Conservation (phyloP, 1,284 basidiomycete genomes). For the Sphaerobolus stellatus region DNA sequence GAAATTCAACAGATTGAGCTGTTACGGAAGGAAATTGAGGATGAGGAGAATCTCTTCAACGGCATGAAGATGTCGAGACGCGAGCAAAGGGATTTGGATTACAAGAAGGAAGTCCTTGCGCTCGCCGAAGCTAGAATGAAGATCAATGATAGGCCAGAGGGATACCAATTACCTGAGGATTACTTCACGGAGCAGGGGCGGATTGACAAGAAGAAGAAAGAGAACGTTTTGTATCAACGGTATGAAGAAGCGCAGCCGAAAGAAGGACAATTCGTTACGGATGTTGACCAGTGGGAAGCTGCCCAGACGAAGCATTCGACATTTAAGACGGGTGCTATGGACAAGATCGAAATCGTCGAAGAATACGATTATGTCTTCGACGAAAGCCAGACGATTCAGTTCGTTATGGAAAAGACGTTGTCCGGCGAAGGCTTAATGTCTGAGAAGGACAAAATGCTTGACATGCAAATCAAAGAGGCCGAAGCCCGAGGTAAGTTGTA, state of each 20-base stretch:
- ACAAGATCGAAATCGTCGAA: slow-evolving; percentile 78
- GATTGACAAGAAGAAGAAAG: slow-evolving; percentile 95
- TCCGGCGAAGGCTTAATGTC: slow-evolving; percentile 71
- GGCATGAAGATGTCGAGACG: slow-evolving; percentile 88
- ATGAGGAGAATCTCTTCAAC: slow-evolving; percentile 85
- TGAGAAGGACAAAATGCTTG: slow-evolving; percentile 83
- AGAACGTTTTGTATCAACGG: slow-evolving; percentile 89
- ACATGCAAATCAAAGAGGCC: slow-evolving; percentile 88
- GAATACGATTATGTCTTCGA: slow-evolving; percentile 98
- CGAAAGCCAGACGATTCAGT: slow-evolving; percentile 94
- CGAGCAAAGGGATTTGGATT: slow-evolving; percentile 80
- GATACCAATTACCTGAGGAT: slow-evolving; percentile 93
- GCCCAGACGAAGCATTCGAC: slow-evolving; percentile 89
- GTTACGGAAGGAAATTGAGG: slow-evolving; percentile 87
- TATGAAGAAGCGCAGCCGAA: slow-evolving; percentile 88
- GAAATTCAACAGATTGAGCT: slow-evolving; percentile 96
- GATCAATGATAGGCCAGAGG: slow-evolving; percentile 93
- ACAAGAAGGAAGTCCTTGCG: slow-evolving; percentile 89
- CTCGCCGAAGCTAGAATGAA: slow-evolving; percentile 92
- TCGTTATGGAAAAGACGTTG: slow-evolving; percentile 83
- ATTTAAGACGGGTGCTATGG: slow-evolving; percentile 86
- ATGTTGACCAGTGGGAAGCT: slow-evolving; percentile 96
- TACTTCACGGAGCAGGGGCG: slow-evolving; percentile 99
- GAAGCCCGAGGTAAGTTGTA: slow-evolving; percentile 76
- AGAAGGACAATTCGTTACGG: slow-evolving; percentile 91